Evolutionary conservation across 1,284 basidiomycete species (phyloP), one percentile per base, ranked within the genome.

Genomic region (Phylloporus gajari): DNA sequence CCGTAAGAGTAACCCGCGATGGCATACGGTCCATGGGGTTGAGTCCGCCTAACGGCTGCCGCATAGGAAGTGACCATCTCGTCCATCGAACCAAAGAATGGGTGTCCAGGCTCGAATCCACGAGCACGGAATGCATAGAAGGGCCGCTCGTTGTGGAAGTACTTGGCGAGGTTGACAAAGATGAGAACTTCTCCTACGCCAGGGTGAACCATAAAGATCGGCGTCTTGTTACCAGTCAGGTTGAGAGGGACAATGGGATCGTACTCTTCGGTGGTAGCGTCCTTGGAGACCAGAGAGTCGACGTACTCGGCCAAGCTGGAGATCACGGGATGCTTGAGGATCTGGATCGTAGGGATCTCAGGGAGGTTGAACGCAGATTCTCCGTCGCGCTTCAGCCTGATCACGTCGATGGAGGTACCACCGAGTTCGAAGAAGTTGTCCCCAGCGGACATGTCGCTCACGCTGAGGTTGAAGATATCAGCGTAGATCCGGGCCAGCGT

Each of bases 1-100:
- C 87, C 88, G 65, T 86, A 88, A 42, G 85, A 86, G 82, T 88
- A 88, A 15, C 88, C 87, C 1, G 84, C 86, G 35, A 88, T 76
- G 59, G 84, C 83, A 69, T 86, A 88, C 1, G 88, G 87, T 1
- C 87, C 87, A 5, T 72, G 75, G 8, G 86, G 83, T 63, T 85
- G 84, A 1, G 79, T 77, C 7, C 77, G 76, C 73, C 83, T 82
- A 32, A 88, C 82, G 7, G 82, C 83, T 1, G 75, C 73, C 9
- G 83, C 80, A 70, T 88, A 88, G 25, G 78, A 80, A 7, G 80
- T 79, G 4, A 86, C 84, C 80, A 88, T 86, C 75, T 88, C 86
- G 0, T 81, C 77, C 74, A 88, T 83, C 6, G 84, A 78, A 0
- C 65, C 53, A 71, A 87, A 86, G 68, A 83, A 79, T 0, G 76